These are phyloP conservation scores for Circinella umbellata DNA, from an alignment of 371 early-diverging fungal species.

Conservation along the genomic window DNA sequence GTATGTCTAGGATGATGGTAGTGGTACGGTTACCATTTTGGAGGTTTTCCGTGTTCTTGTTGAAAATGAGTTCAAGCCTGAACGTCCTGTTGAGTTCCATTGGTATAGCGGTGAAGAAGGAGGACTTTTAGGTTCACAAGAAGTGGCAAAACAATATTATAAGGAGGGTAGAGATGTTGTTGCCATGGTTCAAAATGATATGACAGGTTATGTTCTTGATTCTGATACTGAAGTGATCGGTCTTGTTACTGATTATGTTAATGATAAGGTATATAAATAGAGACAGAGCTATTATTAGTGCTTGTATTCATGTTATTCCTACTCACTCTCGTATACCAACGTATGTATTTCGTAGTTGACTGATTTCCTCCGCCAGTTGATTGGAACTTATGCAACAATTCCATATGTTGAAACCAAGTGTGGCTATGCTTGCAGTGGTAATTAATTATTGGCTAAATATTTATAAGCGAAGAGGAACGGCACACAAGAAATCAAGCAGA, in stretches of 20 bases:
- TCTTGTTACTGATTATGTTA: slow-evolving; percentile 84
- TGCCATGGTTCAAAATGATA: slow-evolving; percentile 79
- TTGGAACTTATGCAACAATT: slow-evolving; percentile 58
- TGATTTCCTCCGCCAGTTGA: slow-evolving; percentile 59
- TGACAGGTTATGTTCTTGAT: slow-evolving; percentile 81
- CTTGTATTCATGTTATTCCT: neutral
- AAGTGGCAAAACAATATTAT: slow-evolving; percentile 74
- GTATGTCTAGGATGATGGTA: slow-evolving; percentile 80
- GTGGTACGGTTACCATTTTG: slow-evolving; percentile 87
- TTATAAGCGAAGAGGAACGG: neutral
- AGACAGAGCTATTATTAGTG: slow-evolving; percentile 5
- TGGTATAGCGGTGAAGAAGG: slow-evolving; percentile 93
- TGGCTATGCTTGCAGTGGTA: slow-evolving; percentile 70
- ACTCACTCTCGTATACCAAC: too few relatives aligned
- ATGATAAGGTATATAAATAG: slow-evolving; percentile 42
- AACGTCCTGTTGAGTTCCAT: slow-evolving; percentile 92
- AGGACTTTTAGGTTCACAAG: slow-evolving; percentile 92
- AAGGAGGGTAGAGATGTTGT: slow-evolving; percentile 60
- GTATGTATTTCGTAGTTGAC: slow-evolving; percentile 47
- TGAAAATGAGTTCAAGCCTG: slow-evolving; percentile 71
- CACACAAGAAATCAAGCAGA: too few relatives aligned
- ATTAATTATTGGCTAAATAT: slow-evolving; percentile 4
- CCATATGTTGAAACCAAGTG: slow-evolving; percentile 65
- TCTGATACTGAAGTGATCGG: slow-evolving; percentile 74
- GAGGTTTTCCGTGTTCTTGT: slow-evolving; percentile 85